phyloP scores from a whole-genome alignment of 73 alveolate species.

The Paramecium biaurelia region DNA sequence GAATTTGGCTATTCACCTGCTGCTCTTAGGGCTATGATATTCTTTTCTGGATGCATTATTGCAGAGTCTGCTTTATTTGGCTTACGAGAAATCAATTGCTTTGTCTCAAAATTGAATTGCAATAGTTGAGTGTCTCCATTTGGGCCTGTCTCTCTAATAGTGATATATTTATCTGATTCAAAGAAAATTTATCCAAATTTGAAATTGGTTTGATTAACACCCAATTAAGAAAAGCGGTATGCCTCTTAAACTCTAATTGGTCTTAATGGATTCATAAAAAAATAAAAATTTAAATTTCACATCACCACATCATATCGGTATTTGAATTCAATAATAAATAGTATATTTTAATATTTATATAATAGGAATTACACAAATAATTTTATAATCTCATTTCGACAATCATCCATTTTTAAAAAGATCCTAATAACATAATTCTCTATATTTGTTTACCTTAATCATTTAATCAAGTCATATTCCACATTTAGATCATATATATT shows the following conservation, averaged over 20 bases:
- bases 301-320: conserved; percentile 4
- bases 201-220: conserved; percentile 84
- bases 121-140: conserved; percentile 50
- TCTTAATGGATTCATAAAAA: background rate
- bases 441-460: too few species aligned
- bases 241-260: conserved; percentile 38
- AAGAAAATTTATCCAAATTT: conserved; percentile 89
- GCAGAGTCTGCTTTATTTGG: conserved; percentile 97
- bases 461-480: too few species aligned
- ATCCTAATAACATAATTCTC: too few species aligned
- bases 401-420: too few species aligned
- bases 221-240: conserved; percentile 61
- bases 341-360: background rate
- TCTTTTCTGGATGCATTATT: conserved; percentile 92
- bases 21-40: conserved; percentile 96
- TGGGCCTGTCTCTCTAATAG: conserved; percentile 87
- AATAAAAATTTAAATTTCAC: background rate
- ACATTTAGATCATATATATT: too few species aligned
- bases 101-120: conserved; percentile 13
- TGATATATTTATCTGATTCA: conserved; percentile 94
- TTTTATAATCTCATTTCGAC: too few species aligned
- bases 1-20: conserved; percentile 70
- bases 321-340: too few species aligned
- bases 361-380: conserved; percentile 46
- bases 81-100: conserved; percentile 70